Base-by-base conservation (phyloP, 768 basidiomycete genomes). In the Pisolithus sp. region DNA sequence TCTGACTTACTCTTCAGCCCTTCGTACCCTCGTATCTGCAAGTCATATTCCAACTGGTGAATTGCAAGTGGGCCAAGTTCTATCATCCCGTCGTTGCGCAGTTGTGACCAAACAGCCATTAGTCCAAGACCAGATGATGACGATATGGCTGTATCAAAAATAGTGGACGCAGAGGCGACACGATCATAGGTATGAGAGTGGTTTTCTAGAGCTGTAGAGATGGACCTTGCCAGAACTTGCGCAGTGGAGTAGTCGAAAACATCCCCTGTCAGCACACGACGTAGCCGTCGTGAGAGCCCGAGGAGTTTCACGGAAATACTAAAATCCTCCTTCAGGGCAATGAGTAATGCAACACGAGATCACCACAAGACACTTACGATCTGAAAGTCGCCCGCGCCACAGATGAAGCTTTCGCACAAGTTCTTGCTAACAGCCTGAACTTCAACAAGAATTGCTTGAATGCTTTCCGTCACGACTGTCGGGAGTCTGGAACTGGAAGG, bases 41-140 rank as follows among this genome's bases (percentile, higher is more conserved):
- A 4, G 4, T 34, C 46, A 24, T 55, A 39, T 18, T 52, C 57
- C 23, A 68, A 42, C 18, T 39, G 23, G 23, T n/a, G 55, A 20
- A 70, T 42, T 8, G 64, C 65, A 20, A 20, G 7, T 9, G 51
- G 65, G 6, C 50, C 58, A 9, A 58, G 46, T 28, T 57, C 59
- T 42, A 43, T 52, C 37, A 41, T 46, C 53, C 48, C 51, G 18
- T 58, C 58, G 12, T 39, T 37, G 10, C 61, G 74, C 50, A 83
- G 65, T 6, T 62, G 65, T 12, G 74, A 71, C 92, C 92, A 95
- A 34, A 95, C 79, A 20, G 83, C 74, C 18, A 77, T 69, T 63
- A 93, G 70, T 21, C 85, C 87, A 23, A 81, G 72, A 4, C 94
- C 93, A n/a, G 80, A 77, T 7, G 81, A 80, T 15, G 83, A 75